Evolutionary conservation across 2,329 filamentous ascomycete genomes (phyloP), one percentile per base, ranked within the genome.

Genomic region (Pyricularia grisea): DNA sequence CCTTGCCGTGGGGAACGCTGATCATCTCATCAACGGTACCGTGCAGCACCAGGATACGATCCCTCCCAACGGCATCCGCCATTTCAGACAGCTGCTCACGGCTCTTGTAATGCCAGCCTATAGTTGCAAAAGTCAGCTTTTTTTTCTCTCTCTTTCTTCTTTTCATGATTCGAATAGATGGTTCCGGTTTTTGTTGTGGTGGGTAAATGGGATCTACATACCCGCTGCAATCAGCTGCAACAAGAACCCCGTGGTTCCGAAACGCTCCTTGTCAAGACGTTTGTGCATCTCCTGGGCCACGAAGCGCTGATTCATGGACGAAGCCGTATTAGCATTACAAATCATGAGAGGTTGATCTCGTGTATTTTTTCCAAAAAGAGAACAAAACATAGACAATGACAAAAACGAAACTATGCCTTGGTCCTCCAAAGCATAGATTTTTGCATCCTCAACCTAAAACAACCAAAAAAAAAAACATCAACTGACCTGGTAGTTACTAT

Each of bases 1-100:
- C 86, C 74, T 87, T 80, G 0, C 87, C 92, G 75, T 95, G 91
- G 6, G 84, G 84, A 66, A 89, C 82, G 4, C 85, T 87, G 73
- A 97, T 90, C 90, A 97, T 93, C n/a, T 83, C 82, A 78, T 97
- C 93, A 11, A 79, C 79, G 0, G 85, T 89, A 9, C 93, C 93
- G 78, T 97, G 93, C 72, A 94, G 78, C 5, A 97, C 86, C 73
- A 92, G 78, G 72, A 97, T 94, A 36, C 92, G 81, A 72, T 90
- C 86, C 68, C 91, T 83, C 0, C 92, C 92, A 0, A 97, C 85
- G 31, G 77, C 79, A 72, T 93, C 88, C 0, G 85, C 90, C 71
- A 97, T 82, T 71, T 84, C 80, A 72, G 79, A 80, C 65, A 97
- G 78, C 78, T 96, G 90, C 70, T 80, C 84, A 0, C 85, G 77